Evolutionary conservation across 495 filamentous ascomycete species (phyloP).

Genomic region (Penicillium manginii): DNA sequence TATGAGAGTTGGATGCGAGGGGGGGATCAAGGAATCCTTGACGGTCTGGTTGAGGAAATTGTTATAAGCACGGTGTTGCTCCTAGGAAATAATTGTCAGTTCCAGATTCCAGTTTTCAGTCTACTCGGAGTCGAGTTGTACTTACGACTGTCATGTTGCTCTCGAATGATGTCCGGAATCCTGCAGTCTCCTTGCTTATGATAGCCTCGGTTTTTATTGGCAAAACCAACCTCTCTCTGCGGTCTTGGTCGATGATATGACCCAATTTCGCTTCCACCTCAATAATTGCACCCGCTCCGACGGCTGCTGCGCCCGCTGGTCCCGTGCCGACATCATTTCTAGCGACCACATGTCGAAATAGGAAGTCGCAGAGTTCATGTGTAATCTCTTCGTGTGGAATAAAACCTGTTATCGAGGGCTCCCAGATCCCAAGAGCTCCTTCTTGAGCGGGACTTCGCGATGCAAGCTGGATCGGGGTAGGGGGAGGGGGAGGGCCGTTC

Average conservation of each 20-base stretch:
- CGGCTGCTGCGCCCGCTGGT: conserved; percentile 49
- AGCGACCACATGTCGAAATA: conserved; percentile 69
- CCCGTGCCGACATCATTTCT: conserved; percentile 55
- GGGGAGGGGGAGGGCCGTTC: conserved; percentile 16
- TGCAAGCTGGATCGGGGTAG: conserved; percentile 12
- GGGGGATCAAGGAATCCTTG: conserved; percentile 43
- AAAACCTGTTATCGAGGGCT: conserved; percentile 67
- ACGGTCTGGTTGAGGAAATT: conserved; percentile 76
- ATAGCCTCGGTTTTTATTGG: conserved; percentile 69
- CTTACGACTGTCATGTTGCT: conserved; percentile 87
- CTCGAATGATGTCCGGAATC: conserved; percentile 62
- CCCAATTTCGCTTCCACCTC: conserved; percentile 95
- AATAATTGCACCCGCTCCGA: conserved; percentile 67
- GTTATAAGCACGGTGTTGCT: conserved; percentile 78
- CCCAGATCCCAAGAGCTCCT: conserved; percentile 66
- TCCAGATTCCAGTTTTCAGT: neutral
- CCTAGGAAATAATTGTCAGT: conserved; percentile 41
- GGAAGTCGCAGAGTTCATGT: conserved; percentile 70
- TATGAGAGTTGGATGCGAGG: conserved; percentile 75
- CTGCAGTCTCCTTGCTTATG: conserved; percentile 54
- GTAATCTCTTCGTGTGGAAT: conserved; percentile 71
- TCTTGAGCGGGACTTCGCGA: conserved; percentile 12
- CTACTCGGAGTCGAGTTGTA: conserved; percentile 9
- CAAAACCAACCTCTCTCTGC: conserved; percentile 65
- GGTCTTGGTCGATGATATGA: conserved; percentile 70